Evolutionary conservation across 768 basidiomycete species (phyloP).

Genomic region (Crucibulum laeve): DNA sequence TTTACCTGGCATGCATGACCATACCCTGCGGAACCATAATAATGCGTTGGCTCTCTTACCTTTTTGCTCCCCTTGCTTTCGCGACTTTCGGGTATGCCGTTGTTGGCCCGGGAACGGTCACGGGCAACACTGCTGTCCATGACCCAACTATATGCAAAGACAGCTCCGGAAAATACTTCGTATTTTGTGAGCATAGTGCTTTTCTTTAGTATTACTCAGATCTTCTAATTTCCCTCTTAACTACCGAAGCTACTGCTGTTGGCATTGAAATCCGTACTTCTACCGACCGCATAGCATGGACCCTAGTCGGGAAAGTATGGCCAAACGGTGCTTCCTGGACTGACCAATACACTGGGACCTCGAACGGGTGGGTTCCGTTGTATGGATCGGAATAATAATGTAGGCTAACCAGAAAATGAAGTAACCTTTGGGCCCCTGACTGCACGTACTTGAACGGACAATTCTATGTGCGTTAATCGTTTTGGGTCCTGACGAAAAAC

Average conservation of each 20-base stretch:
- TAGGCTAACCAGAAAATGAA: conserved; percentile 7
- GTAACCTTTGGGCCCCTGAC: conserved; percentile 35
- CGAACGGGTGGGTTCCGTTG: conserved; percentile 29
- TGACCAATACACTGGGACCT: conserved; percentile 40
- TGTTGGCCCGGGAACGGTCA: conserved; percentile 32
- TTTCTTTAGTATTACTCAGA: neutral
- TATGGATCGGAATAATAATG: neutral
- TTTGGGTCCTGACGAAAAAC: neutral
- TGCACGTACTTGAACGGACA: conserved; percentile 25
- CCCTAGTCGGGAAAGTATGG: conserved; percentile 39
- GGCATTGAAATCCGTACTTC: conserved; percentile 50
- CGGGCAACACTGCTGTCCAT: conserved; percentile 38
- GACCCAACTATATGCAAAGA: conserved; percentile 51
- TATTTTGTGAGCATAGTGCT: conserved; percentile 35
- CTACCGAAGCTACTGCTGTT: conserved; percentile 30
- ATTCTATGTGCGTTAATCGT: conserved; percentile 22
- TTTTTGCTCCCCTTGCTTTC: conserved; percentile 10
- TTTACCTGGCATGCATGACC: neutral
- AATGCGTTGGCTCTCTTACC: conserved; percentile 11
- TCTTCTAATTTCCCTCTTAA: neutral
- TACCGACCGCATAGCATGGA: conserved; percentile 43
- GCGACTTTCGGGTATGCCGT: conserved; percentile 17
- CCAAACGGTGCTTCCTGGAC: conserved; percentile 50
- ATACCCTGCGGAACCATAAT: neutral
- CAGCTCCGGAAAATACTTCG: conserved; percentile 37